Conservation (phyloP, 805 yeast genomes). For the Saturnispora hagleri region DNA sequence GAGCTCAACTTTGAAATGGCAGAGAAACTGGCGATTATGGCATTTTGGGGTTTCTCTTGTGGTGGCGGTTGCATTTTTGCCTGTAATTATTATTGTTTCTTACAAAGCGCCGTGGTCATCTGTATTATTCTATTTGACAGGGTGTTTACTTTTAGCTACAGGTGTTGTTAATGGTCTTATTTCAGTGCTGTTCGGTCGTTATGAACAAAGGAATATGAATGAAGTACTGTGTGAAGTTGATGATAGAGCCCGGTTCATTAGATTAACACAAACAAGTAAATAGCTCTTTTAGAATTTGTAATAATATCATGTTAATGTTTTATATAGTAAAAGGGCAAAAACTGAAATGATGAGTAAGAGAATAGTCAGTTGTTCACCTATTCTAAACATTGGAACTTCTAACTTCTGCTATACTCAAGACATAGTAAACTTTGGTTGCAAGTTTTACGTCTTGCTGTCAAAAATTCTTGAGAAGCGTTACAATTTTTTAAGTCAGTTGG, state of each 20-base stretch:
- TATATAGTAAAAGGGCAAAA: neutral
- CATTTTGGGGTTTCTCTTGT: slow-evolving; percentile 55
- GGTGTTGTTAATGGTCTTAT: slow-evolving; percentile 73
- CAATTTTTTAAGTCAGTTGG: neutral
- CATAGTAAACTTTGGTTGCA: neutral
- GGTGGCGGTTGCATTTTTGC: slow-evolving; percentile 41
- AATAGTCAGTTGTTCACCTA: neutral
- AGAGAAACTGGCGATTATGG: slow-evolving; percentile 50
- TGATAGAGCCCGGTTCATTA: slow-evolving; percentile 17
- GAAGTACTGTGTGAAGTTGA: slow-evolving; percentile 69
- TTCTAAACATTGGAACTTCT: too few relatives aligned
- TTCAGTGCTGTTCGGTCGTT: slow-evolving; percentile 67
- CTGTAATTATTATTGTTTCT: slow-evolving; percentile 53
- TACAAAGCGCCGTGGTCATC: slow-evolving; percentile 49
- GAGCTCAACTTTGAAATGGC: slow-evolving; percentile 45
- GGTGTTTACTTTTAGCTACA: slow-evolving; percentile 47
- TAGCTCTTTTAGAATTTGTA: neutral
- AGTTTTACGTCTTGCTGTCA: neutral
- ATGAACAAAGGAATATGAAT: slow-evolving; percentile 66
- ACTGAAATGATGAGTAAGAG: neutral
- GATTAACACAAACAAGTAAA: neutral
- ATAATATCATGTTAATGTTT: neutral
- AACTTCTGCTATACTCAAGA: neutral
- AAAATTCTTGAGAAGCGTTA: neutral
- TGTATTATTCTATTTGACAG: slow-evolving; percentile 51